Base-by-base conservation (phyloP, 805 yeast species). In the Clavispora carvajalis region DNA sequence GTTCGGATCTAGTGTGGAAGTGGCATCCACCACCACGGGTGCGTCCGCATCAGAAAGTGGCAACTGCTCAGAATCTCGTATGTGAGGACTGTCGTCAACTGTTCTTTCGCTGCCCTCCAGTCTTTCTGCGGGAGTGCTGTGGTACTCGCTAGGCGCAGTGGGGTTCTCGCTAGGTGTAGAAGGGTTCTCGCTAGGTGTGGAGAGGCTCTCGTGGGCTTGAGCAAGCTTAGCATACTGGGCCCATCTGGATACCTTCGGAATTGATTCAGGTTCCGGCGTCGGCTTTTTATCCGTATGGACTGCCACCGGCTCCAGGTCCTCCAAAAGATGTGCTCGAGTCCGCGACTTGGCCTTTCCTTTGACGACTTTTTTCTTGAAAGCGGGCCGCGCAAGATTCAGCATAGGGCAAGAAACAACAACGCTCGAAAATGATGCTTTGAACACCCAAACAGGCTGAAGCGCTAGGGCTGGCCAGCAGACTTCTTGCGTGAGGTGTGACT, bases 351-450 rank as follows among this genome's bases (percentile, higher is more conserved):
- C 23, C 17, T 22, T 22, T 8, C 36, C 37, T 26, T 33, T 33
- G n/a, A 34, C 22, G n/a, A 13, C 12, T 19, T 34, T 38, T 19
- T 18, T 22, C 22, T 38, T 38, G 41, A 38, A 38, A 11, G 11
- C 18, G 12, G 31, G 31, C 31, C 18, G 31, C 19, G 31, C 8
- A 6, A 28, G 31, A 28, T 28, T 25, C 29, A 25, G 29, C 29
- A 25, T 25, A 22, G 15, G 29, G 13, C n/a, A n/a, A n/a, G n/a
- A n/a, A n/a, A n/a, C n/a, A n/a, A n/a, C n/a, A n/a, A n/a, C n/a
- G n/a, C n/a, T n/a, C n/a, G n/a, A n/a, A n/a, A n/a, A n/a, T n/a
- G n/a, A n/a, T n/a, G n/a, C n/a, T n/a, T n/a, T n/a, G n/a, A n/a
- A n/a, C 25, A 23, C 12, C 25, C 25, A 23, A 22, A 8, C 23